Base-by-base conservation (phyloP, 352 stramenopile genomes). In the Phytophthora europaea region DNA sequence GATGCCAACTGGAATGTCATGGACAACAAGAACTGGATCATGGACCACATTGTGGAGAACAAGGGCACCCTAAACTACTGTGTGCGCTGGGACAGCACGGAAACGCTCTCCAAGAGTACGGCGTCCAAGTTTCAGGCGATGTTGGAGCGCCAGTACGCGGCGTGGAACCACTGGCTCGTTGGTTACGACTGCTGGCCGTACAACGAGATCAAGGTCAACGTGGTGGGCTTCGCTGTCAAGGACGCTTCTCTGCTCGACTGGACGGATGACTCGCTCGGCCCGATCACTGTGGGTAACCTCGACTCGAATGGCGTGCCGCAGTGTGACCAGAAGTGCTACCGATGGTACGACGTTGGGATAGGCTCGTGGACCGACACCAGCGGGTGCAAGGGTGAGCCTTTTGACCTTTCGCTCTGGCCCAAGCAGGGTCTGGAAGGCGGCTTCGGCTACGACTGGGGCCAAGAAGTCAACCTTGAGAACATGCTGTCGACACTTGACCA, bases 11-110 rank as follows among this genome's bases (percentile, higher is more conserved):
- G 48, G 48, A 63, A 76, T 22, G 62, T 76, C n/a, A 63, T 59
- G 31, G 8, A 40, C 10, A 67, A 71, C 68, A 61, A 62, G 31
- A 75, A 75, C 67, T 75, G 50, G 53, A 79, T 82, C 64, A 75
- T 75, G 22, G 67, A 82, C 60, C 75, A 82, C 43, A 68, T 79
- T 50, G 75, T 79, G 33, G 34, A 51, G 52, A 79, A 72, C 65
- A 73, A 82, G n/a, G 75, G 71, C 63, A 73, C 73, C 13, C 61
- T 82, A 50, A 77, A 72, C 65, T 79, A 82, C 71, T 82, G 71
- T 56, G 31, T 82, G 6, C 75, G 75, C 34, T 82, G 75, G 75
- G 71, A 82, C 57, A 77, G 66, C n/a, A 72, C 47, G 18, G 63
- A 74, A 18, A 79, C 67, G 43, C 67, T 82, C 8, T 48, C 28